phyloP scores from a whole-genome alignment of 805 yeast genomes.

The Phaffomyces opuntiae region DNA sequence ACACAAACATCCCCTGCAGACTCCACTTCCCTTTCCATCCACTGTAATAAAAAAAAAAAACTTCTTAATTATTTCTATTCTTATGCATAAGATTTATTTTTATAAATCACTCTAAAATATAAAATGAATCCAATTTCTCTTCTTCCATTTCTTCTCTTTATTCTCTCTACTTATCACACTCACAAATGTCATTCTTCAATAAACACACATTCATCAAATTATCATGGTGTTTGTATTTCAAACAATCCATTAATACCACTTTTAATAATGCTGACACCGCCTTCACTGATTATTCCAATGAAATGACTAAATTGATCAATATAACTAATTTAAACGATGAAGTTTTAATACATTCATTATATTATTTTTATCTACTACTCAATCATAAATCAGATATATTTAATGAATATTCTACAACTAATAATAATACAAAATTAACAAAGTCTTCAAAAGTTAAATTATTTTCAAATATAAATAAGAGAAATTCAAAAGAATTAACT shows the following conservation, averaged over 20 bases:
- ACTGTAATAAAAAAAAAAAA: too few species aligned
- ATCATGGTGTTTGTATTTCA: conserved; percentile 13
- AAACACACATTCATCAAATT: conserved; percentile 9
- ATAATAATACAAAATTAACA: not conserved
- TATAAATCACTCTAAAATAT: not conserved
- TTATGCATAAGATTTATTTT: too few species aligned
- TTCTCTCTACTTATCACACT: too few species aligned
- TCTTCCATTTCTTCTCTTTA: not conserved
- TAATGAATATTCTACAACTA: not conserved
- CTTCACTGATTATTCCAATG: conserved; percentile 1
- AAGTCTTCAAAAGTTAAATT: conserved; percentile 10
- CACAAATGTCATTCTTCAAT: not conserved
- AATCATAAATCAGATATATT: conserved; percentile 10
- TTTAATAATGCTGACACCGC: not conserved
- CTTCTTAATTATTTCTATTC: too few species aligned
- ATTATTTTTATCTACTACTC: conserved; percentile 13
- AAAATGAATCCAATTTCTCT: not conserved
- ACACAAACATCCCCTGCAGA: too few species aligned
- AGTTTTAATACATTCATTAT: conserved; percentile 15
- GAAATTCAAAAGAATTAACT: conserved; percentile 7
- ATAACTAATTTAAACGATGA: conserved; percentile 15
- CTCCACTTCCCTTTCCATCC: too few species aligned
- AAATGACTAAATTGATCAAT: conserved; percentile 9
- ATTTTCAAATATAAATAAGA: conserved; percentile 3
- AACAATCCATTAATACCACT: not conserved